Conservation (phyloP, 2,329 filamentous ascomycete genomes). For the Sporothrix mexicana region DNA sequence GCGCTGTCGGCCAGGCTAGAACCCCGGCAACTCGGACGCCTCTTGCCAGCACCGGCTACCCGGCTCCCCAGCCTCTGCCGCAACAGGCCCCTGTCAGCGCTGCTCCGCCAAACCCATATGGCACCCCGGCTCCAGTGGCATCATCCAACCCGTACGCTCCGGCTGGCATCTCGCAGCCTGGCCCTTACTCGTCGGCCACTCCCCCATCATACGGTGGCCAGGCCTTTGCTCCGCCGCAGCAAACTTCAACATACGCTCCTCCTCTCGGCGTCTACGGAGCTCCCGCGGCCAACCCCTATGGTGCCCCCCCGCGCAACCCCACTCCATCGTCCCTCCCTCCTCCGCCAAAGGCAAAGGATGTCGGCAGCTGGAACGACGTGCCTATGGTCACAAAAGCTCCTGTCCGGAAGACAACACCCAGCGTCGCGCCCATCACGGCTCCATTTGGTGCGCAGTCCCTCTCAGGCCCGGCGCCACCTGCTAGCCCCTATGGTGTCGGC, state of each 20-base stretch:
- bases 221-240: slow-evolving; percentile 48
- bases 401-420: slow-evolving; percentile 76
- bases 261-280: slow-evolving; percentile 51
- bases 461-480: slow-evolving; percentile 62
- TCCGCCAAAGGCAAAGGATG: slow-evolving; percentile 72
- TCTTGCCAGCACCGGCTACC: slow-evolving; percentile 48
- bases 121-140: slow-evolving; percentile 40
- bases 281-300: slow-evolving; percentile 44
- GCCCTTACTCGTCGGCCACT: slow-evolving; percentile 55
- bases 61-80: slow-evolving; percentile 50
- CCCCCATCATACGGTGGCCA: slow-evolving; percentile 39
- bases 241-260: slow-evolving; percentile 39
- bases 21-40: slow-evolving; percentile 23
- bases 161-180: slow-evolving; percentile 45
- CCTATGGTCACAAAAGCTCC: slow-evolving; percentile 80
- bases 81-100: slow-evolving; percentile 11
- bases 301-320: slow-evolving; percentile 59
- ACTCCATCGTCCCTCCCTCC: slow-evolving; percentile 69
- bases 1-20: neutral
- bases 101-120: slow-evolving; percentile 45
- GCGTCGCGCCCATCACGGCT: slow-evolving; percentile 69
- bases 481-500: slow-evolving; percentile 59
- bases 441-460: slow-evolving; percentile 71
- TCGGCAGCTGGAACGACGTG: slow-evolving; percentile 92
- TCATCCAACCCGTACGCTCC: slow-evolving; percentile 48